Evolutionary conservation across 2,329 filamentous ascomycete species (phyloP).

Genomic region (Dactylellina leptospora): DNA sequence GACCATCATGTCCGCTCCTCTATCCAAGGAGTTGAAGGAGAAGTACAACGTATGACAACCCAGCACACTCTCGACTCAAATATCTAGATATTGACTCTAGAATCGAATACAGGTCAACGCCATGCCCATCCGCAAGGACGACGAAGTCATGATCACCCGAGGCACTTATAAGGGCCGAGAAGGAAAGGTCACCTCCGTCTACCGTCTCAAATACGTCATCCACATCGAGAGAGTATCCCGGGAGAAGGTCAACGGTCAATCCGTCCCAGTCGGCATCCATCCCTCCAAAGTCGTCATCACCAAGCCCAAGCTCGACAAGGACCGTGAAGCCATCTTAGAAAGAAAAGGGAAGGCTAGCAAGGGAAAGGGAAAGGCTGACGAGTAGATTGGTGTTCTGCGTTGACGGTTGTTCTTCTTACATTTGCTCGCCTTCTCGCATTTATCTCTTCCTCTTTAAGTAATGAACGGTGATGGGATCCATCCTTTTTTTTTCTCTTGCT

Average conservation of each 20-base stretch:
- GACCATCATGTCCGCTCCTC: conserved; percentile 94
- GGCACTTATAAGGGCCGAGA: conserved; percentile 96
- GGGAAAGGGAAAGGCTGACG: conserved; percentile 75
- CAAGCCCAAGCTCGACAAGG: conserved; percentile 98
- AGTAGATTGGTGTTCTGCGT: conserved; percentile 58
- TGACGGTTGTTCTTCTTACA: conserved; percentile 18
- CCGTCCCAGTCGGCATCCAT: conserved; percentile 91
- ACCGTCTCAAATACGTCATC: conserved; percentile 97
- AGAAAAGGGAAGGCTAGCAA: conserved; percentile 83
- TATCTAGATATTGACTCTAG: background rate
- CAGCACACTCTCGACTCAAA: background rate
- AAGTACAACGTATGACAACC: conserved; percentile 87
- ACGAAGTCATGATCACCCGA: conserved; percentile 91
- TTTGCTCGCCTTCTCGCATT: conserved; percentile 19
- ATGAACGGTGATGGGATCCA: conserved; percentile 38
- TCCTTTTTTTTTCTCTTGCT: conserved; percentile 25
- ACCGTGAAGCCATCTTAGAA: conserved; percentile 87
- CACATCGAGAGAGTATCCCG: conserved; percentile 96
- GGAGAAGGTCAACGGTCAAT: conserved; percentile 97
- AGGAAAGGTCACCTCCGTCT: conserved; percentile 97
- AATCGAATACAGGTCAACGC: conserved; percentile 76
- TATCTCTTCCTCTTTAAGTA: conserved; percentile 19
- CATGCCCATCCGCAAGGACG: conserved; percentile 97
- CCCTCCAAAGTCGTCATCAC: conserved; percentile 97
- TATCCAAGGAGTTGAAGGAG: conserved; percentile 96